Percentiles rank a stretch among this genome's conserved stretches.
phyloP scores from a whole-genome alignment of 148 eudicot genomes.

The Heliosperma pusillum region DNA sequence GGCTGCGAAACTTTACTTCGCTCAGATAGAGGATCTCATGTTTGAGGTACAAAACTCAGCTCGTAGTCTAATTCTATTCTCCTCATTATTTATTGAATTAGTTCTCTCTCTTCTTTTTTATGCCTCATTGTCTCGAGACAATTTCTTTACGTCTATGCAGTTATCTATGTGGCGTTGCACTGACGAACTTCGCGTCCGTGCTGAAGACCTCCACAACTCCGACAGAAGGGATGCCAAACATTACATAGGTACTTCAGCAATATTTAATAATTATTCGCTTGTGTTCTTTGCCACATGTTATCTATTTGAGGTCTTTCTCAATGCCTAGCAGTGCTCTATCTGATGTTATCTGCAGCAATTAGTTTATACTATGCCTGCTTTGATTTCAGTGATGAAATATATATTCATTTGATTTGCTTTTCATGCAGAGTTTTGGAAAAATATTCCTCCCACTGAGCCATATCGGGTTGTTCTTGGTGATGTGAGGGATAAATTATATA shows the following conservation, averaged over 20 bases:
- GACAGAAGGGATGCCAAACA: constrained; percentile 87
- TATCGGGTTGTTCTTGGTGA: constrained; percentile 93
- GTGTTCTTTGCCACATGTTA: constrained; percentile 2
- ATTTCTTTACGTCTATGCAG: constrained; percentile 37
- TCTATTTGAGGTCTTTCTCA: background rate
- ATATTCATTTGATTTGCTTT: background rate
- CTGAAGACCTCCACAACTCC: constrained; percentile 63
- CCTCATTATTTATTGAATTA: background rate
- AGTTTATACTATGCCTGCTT: background rate
- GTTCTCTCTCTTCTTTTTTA: background rate
- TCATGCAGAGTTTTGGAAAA: constrained; percentile 89
- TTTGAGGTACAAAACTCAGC: constrained; percentile 58
- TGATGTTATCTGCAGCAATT: background rate
- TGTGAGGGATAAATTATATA: constrained; percentile 87
- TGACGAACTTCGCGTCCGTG: constrained; percentile 82
- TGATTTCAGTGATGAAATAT: constrained; percentile 1
- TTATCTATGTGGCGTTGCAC: constrained; percentile 98
- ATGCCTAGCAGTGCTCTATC: background rate
- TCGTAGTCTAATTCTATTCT: background rate
- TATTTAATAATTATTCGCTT: background rate
- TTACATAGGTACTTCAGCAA: constrained; percentile 64
- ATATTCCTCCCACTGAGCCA: constrained; percentile 84
- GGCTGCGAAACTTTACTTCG: constrained; percentile 95
- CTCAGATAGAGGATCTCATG: constrained; percentile 99
- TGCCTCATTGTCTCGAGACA: background rate